Base-by-base conservation (phyloP, 139 green algal species). In the Haematococcus lacustris region DNA sequence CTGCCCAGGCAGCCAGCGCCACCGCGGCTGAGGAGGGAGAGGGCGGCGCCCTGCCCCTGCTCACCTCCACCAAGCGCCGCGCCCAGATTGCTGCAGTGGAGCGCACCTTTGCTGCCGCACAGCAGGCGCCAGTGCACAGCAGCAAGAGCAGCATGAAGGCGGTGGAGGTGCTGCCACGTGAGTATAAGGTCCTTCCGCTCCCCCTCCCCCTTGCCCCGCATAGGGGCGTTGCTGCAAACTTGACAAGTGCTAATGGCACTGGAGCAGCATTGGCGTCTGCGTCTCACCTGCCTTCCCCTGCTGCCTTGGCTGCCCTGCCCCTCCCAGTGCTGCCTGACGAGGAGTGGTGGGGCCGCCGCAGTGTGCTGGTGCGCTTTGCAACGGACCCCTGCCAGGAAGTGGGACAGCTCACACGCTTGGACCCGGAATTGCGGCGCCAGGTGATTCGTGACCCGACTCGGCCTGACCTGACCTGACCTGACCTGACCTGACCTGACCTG, bases 61-160 rank as follows among this genome's bases (percentile, higher is more conserved):
- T n/a, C n/a, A n/a, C n/a, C n/a, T n/a, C n/a, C 17, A 17, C 57
- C 23, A 64, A 9, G 25, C 57, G 4, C 57, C 40, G 32, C 35
- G n/a, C 34, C 3, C 63, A 70, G 35, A 38, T 51, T 5, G 34
- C 26, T 33, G 37, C 75, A 76, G 70, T 76, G 3, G 78, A 92
- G 76, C 77, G 51, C 2, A 82, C 76, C 47, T 93, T 93, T 80
- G 80, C 82, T 33, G 84, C 85, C 7, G 88, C 85, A 6, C 51
- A 76, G 38, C 39, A 21, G 4, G 51, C 68, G 43, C 87, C 84
- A 9, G 71, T 88, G 59, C 88, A 93, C 76, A 41, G n/a, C 30
- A 85, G 57, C 32, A 88, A 91, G 38, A 87, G 80, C 0, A 13
- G 34, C 28, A 76, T 91, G 23, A 64, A 63, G 40, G 38, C 85